Evolutionary conservation across 208 protist species (phyloP), one percentile per base, ranked within the genome.

Genomic region (Trypanosoma mega): DNA sequence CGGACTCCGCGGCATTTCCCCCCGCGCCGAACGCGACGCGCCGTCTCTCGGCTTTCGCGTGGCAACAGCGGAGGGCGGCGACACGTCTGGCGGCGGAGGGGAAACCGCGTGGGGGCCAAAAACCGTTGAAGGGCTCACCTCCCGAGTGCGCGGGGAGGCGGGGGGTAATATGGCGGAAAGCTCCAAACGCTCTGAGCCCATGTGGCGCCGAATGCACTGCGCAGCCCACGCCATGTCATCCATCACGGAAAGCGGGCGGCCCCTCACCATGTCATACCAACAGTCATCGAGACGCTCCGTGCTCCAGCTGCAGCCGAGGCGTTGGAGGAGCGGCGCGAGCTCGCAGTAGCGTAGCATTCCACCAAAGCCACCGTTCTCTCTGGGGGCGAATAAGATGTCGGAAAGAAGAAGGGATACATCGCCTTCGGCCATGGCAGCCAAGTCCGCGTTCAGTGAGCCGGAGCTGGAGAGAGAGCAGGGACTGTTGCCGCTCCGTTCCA

Each of bases 261-360:
- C 86, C 31, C 62, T 59, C 51, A 90, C 65, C 41, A 89, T 81
- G 49, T 89, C 82, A 56, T 87, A 93, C 86, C 86, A 93, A 57
- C 77, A 85, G 65, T 93, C 86, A 46, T 93, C 86, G 50, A 84
- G 63, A 7, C 74, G 70, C n/a, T 93, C 86, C 21, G 33, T 55
- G 14, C 58, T 64, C 82, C 82, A 89, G 21, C 0, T 23, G 31
- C 36, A 59, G 21, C 74, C 74, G 5, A 90, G 52, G 1, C 67
- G 66, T 7, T 41, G 33, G 23, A 78, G 49, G 1, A 93, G 63
- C 1, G 41, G 48, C 18, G 37, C 58, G 37, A 85, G 76, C 43
- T 87, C 82, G 1, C 55, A 57, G 56, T 84, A 93, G 43, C 53
- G 74, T 14, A 93, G 51, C 11, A 43, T 39, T 14, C 82, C 77